A percentile compares a stretch with the other conserved stretches of the same genome.
Evolutionary conservation across 2,329 filamentous ascomycete species (phyloP).

Genomic region (Daldinia eschscholtzii): DNA sequence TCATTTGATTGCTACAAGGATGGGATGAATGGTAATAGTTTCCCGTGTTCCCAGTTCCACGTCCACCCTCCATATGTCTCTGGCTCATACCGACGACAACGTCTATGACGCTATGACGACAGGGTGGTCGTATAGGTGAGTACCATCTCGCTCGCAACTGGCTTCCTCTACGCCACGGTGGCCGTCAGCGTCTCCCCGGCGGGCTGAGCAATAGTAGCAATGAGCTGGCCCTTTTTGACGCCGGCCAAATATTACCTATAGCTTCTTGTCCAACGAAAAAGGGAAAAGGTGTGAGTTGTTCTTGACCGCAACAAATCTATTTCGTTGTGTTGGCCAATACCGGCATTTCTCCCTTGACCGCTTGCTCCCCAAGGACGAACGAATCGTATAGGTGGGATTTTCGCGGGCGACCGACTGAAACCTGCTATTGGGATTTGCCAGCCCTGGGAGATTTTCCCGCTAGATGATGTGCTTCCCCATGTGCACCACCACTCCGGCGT

Average conservation of each 20-base stretch:
- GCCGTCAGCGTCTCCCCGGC: conserved; percentile 33
- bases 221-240: conserved; percentile 16
- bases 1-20: conserved; percentile 30
- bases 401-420: conserved; percentile 18
- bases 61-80: conserved; percentile 25
- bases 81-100: conserved; percentile 18
- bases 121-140: conserved; percentile 28
- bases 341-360: conserved; percentile 43
- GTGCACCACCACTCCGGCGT: conserved; percentile 38
- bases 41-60: conserved; percentile 7
- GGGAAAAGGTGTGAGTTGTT: conserved; percentile 30
- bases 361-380: conserved; percentile 33
- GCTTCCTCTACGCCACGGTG: conserved; percentile 39
- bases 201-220: conserved; percentile 30
- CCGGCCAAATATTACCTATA: neutral
- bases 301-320: conserved; percentile 46
- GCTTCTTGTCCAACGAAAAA: conserved; percentile 24
- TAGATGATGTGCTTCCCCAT: conserved; percentile 14
- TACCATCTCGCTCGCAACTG: conserved; percentile 34
- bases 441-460: neutral
- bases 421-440: conserved; percentile 13
- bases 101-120: conserved; percentile 31
- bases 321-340: conserved; percentile 46
- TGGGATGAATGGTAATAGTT: conserved; percentile 28
- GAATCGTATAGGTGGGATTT: conserved; percentile 46